Conservation (phyloP, 495 filamentous ascomycete genomes). For the Annulohypoxylon stygium region DNA sequence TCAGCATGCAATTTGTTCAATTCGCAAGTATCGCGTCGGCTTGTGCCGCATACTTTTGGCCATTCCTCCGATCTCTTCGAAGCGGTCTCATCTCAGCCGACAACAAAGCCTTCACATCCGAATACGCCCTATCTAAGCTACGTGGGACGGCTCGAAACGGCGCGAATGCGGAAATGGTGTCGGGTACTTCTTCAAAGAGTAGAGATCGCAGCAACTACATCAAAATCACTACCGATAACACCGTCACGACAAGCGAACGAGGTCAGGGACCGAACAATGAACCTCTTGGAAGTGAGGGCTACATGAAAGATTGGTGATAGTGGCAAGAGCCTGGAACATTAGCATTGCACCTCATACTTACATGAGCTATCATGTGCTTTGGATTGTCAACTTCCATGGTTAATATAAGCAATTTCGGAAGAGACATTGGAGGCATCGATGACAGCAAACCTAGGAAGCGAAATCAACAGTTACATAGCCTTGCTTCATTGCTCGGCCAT, state of each 20-base stretch:
- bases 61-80: constrained; percentile 45
- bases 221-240: constrained; percentile 44
- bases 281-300: constrained; percentile 29
- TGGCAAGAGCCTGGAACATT: constrained; percentile 8
- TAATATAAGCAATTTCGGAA: neutral
- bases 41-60: constrained; percentile 49
- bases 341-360: neutral
- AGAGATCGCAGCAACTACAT: constrained; percentile 43
- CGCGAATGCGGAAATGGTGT: constrained; percentile 23
- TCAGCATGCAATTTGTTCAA: constrained; percentile 45
- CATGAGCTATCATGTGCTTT: constrained; percentile 2
- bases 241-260: constrained; percentile 24
- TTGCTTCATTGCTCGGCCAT: constrained; percentile 28
- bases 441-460: neutral
- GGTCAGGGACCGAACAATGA: constrained; percentile 4
- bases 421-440: neutral
- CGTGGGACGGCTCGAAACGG: constrained; percentile 23
- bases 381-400: neutral
- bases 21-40: constrained; percentile 44
- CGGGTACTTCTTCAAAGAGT: constrained; percentile 31
- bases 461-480: neutral
- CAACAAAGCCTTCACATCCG: constrained; percentile 39
- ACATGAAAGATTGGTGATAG: constrained; percentile 43
- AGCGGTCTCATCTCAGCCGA: constrained; percentile 48
- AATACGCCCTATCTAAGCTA: constrained; percentile 38